Evolutionary conservation across 208 protist species (phyloP).

Genomic region (Phytomonas sp.): DNA sequence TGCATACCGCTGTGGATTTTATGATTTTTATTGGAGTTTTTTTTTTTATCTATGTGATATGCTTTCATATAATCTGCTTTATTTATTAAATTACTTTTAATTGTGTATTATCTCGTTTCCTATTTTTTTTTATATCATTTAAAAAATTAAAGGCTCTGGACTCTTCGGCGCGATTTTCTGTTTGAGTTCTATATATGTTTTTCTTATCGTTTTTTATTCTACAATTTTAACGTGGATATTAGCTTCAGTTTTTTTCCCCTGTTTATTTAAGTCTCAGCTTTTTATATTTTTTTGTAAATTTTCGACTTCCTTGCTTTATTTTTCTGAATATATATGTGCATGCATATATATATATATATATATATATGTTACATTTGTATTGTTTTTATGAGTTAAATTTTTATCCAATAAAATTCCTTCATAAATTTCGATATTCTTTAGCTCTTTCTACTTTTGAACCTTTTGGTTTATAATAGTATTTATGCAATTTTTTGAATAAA

Average conservation of each 20-base stretch:
- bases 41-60: too few species aligned
- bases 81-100: slow-evolving; percentile 9
- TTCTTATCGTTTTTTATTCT: slow-evolving; percentile 11
- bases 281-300: background rate
- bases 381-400: background rate
- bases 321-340: slow-evolving; percentile 8
- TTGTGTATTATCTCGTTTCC: slow-evolving; percentile 14
- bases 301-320: background rate
- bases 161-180: slow-evolving; percentile 29
- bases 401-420: slow-evolving; percentile 1
- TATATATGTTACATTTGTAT: background rate
- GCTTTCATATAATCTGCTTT: too few species aligned
- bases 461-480: slow-evolving; percentile 4
- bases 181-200: slow-evolving; percentile 6
- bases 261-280: background rate
- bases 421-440: slow-evolving; percentile 5
- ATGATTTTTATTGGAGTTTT: too few species aligned
- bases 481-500: background rate
- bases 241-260: slow-evolving; percentile 10
- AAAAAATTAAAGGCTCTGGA: slow-evolving; percentile 36
- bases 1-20: too few species aligned
- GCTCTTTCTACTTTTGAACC: background rate
- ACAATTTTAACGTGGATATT: slow-evolving; percentile 3
- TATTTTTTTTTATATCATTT: slow-evolving; percentile 25
- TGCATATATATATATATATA: slow-evolving; percentile 22